A percentile compares a stretch with the other conserved stretches of the same genome.
Evolutionary conservation across 129 eudicot species (phyloP).

Genomic region (Silybum marianum): DNA sequence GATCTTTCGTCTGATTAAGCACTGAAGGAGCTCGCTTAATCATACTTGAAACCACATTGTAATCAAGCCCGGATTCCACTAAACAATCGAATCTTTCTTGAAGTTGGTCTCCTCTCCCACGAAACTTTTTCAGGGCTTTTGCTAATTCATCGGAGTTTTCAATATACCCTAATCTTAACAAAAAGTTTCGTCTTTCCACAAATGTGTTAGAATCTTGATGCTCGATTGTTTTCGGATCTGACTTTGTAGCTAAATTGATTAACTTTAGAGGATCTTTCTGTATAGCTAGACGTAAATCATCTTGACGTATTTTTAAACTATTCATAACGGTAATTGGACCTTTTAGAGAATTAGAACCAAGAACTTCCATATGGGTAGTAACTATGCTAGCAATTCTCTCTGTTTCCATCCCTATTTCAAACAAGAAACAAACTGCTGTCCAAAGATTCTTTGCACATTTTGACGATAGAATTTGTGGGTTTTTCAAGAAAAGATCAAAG

Average conservation of each 20-base stretch:
- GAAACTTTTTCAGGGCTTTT: constrained; percentile 60
- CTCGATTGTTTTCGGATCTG: constrained; percentile 18
- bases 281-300: constrained; percentile 44
- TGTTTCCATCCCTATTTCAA: constrained; percentile 50
- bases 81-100: constrained; percentile 83
- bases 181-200: constrained; percentile 53
- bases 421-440: constrained; percentile 49
- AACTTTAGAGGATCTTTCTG: constrained; percentile 53
- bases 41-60: constrained; percentile 56
- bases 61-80: constrained; percentile 76
- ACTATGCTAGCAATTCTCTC: constrained; percentile 39
- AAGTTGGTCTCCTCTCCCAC: constrained; percentile 83
- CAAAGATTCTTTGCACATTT: constrained; percentile 48
- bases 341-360: constrained; percentile 49
- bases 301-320: constrained; percentile 40
- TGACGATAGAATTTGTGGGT: constrained; percentile 54
- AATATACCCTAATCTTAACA: constrained; percentile 60
- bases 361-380: constrained; percentile 41
- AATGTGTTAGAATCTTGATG: constrained; percentile 44
- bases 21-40: constrained; percentile 61
- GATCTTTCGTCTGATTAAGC: constrained; percentile 59
- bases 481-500: constrained; percentile 36
- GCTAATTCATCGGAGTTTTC: constrained; percentile 79
- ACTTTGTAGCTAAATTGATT: constrained; percentile 48
- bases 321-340: constrained; percentile 54